A percentile compares a stretch with the other conserved stretches of the same genome.
phyloP scores from a whole-genome alignment of 768 basidiomycete species.

The Tricholoma furcatifolium region DNA sequence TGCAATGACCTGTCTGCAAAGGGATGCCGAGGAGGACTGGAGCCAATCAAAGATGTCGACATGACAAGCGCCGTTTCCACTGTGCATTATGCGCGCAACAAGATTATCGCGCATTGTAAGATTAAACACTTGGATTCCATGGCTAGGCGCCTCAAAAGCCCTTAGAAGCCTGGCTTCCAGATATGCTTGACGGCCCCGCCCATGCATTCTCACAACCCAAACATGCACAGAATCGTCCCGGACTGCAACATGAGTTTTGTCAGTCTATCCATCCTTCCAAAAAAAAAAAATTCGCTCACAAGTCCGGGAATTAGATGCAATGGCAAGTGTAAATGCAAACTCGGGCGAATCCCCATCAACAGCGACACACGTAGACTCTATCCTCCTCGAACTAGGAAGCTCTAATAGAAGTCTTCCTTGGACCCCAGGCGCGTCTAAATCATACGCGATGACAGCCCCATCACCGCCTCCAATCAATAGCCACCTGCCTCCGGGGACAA shows the following conservation, averaged over 20 bases:
- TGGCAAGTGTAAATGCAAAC: constrained; percentile 7
- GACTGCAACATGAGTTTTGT: neutral
- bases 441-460: neutral
- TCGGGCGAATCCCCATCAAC: constrained; percentile 3
- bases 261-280: neutral
- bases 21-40: neutral
- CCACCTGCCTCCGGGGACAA: constrained; percentile 10
- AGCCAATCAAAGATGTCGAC: constrained; percentile 9
- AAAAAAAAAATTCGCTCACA: neutral
- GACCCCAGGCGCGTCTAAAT: constrained; percentile 6
- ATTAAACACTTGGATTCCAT: neutral
- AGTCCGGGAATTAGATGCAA: neutral
- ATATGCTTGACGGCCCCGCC: constrained; percentile 4
- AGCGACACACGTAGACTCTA: constrained; percentile 3
- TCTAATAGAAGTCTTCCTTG: constrained; percentile 1
- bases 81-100: constrained; percentile 1
- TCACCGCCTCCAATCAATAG: constrained; percentile 3
- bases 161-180: constrained; percentile 1
- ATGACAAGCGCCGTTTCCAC: neutral
- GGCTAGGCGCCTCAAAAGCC: constrained; percentile 2
- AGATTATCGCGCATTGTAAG: constrained; percentile 4
- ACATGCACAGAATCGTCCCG: constrained; percentile 3
- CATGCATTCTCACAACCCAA: constrained; percentile 1
- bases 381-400: neutral
- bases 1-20: neutral